These are phyloP conservation scores for Nepenthes gracilis DNA, from an alignment of 148 eudicot genomes.

Conservation along the genomic window DNA sequence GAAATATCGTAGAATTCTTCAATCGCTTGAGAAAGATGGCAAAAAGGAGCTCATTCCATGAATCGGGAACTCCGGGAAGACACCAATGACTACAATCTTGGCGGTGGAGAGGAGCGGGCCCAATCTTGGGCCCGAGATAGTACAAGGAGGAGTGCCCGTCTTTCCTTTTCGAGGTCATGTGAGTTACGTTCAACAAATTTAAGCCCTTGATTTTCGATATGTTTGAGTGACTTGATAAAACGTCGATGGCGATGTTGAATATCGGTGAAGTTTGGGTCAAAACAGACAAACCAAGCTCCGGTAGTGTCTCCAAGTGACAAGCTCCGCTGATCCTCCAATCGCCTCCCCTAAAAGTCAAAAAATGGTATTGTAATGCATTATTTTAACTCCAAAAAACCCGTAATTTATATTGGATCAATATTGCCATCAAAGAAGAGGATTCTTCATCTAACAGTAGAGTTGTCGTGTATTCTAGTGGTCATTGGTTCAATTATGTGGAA, in stretches of 20 bases:
- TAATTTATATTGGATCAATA: no score
- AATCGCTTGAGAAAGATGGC: not conserved
- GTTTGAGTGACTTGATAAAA: slow-evolving; percentile 22
- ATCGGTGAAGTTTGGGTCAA: slow-evolving; percentile 51
- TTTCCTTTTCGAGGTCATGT: slow-evolving; percentile 54
- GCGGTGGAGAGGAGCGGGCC: not conserved
- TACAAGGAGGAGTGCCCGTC: slow-evolving; percentile 70
- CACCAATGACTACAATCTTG: slow-evolving; percentile 14
- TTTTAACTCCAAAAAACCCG: no score
- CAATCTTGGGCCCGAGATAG: slow-evolving; percentile 9
- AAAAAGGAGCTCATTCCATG: slow-evolving; percentile 7
- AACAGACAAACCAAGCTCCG: slow-evolving; percentile 42
- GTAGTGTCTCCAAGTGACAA: slow-evolving; percentile 80
- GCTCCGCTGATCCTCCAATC: slow-evolving; percentile 77
- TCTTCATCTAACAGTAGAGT: no score
- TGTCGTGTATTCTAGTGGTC: no score
- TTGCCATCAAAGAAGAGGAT: no score
- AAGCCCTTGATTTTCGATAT: slow-evolving; percentile 11
- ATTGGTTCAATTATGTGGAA: no score
- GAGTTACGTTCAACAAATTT: slow-evolving; percentile 46
- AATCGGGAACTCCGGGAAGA: slow-evolving; percentile 9
- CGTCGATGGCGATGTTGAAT: slow-evolving; percentile 30
- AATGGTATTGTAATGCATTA: no score
- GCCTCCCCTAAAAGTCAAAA: slow-evolving; percentile 52
- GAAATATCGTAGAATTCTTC: no score